Conservation (phyloP, 1,284 basidiomycete genomes). For the Cystobasidium slooffiae region DNA sequence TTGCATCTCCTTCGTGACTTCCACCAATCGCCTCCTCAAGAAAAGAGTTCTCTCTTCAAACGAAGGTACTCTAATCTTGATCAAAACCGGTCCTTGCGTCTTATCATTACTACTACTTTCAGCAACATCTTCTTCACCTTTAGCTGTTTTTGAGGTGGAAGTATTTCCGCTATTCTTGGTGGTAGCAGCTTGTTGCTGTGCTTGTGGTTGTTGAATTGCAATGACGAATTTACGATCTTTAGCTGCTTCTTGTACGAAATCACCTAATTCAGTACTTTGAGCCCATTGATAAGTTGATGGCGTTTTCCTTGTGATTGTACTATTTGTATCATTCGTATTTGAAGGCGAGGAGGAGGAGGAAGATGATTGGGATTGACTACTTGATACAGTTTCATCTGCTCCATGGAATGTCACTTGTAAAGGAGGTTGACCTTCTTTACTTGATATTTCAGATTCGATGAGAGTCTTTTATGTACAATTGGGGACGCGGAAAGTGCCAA, state of each 20-base stretch:
- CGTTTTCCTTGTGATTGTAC: not conserved
- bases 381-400: constrained; percentile 5
- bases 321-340: not conserved
- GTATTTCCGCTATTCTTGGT: not conserved
- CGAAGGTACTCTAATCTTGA: constrained; percentile 38
- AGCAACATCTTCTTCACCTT: not conserved
- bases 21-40: constrained; percentile 21
- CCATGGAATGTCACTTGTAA: constrained; percentile 42
- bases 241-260: constrained; percentile 45
- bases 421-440: constrained; percentile 27
- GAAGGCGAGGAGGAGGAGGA: not conserved
- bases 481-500: too few species aligned
- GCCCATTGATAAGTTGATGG: constrained; percentile 28
- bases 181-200: not conserved
- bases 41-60: constrained; percentile 42
- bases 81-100: not conserved
- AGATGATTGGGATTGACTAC: not conserved
- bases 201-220: constrained; percentile 21
- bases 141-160: not conserved
- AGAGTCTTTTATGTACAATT: constrained; percentile 8
- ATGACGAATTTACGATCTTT: constrained; percentile 39
- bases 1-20: constrained; percentile 40
- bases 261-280: constrained; percentile 39
- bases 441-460: constrained; percentile 42
- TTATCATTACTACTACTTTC: too few species aligned